A percentile compares a stretch with the other conserved stretches of the same genome.
Conservation (phyloP, 306 rosid genomes). For the Cucumis hystrix region DNA sequence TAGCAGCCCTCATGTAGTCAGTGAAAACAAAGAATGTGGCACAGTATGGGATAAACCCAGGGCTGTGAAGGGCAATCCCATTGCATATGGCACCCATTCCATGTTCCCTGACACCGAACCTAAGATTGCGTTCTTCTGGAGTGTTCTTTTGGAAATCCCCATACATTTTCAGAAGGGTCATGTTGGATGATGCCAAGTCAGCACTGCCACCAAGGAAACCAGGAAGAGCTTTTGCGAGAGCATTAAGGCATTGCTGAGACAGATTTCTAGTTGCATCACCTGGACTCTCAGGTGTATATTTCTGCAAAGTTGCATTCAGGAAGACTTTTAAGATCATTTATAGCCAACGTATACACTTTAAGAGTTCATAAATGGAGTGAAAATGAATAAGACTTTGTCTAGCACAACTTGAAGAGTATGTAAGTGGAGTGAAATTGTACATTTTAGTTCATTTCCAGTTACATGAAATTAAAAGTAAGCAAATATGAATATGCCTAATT, state of each 20-base stretch:
- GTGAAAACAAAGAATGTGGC: slow-evolving; percentile 99
- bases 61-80: slow-evolving; percentile 92
- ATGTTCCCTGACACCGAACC: slow-evolving; percentile 96
- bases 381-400: neutral
- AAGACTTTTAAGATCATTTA: slow-evolving; percentile 5
- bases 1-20: slow-evolving; percentile 97
- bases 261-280: slow-evolving; percentile 88
- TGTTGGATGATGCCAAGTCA: slow-evolving; percentile 96
- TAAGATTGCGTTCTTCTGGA: slow-evolving; percentile 82
- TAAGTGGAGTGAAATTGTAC: neutral
- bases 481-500: neutral
- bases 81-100: slow-evolving; percentile 97
- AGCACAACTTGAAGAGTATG: neutral
- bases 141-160: slow-evolving; percentile 83
- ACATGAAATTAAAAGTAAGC: neutral
- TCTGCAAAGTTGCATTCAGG: slow-evolving; percentile 38
- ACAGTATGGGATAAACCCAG: slow-evolving; percentile 80
- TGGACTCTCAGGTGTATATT: slow-evolving; percentile 87
- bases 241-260: slow-evolving; percentile 85
- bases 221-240: slow-evolving; percentile 78
- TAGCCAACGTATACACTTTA: neutral
- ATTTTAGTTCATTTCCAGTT: neutral
- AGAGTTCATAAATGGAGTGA: neutral
- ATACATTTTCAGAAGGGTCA: slow-evolving; percentile 77
- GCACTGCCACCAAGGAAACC: slow-evolving; percentile 99